Conservation (phyloP, 2,329 filamentous ascomycete genomes). For the Phaeophleospora eucalypticola region DNA sequence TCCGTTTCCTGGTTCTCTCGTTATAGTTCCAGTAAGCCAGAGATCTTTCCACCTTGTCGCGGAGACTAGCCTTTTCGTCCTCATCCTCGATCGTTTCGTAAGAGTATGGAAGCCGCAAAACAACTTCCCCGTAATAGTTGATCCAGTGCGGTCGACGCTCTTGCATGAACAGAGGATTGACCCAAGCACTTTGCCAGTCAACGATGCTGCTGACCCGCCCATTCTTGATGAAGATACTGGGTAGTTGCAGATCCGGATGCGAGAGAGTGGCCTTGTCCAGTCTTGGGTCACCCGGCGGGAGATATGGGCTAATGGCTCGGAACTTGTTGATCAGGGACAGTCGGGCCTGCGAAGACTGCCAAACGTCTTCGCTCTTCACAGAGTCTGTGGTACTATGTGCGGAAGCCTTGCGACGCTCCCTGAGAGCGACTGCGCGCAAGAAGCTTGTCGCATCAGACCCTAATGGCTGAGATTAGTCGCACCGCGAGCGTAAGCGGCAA, state of each 20-base stretch:
- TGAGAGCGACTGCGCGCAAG: slow-evolving; percentile 7
- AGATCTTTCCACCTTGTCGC: slow-evolving; percentile 27
- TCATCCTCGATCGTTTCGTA: slow-evolving; percentile 23
- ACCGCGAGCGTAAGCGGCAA: neutral
- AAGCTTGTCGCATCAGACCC: slow-evolving; percentile 8
- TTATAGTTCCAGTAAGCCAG: slow-evolving; percentile 30
- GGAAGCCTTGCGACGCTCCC: slow-evolving; percentile 5
- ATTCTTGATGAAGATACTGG: slow-evolving; percentile 39
- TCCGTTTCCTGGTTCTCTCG: slow-evolving; percentile 27
- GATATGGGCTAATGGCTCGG: slow-evolving; percentile 2
- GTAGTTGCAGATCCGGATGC: slow-evolving; percentile 39
- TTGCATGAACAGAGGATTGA: slow-evolving; percentile 26
- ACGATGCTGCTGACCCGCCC: slow-evolving; percentile 38
- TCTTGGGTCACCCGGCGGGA: slow-evolving; percentile 9
- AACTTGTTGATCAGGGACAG: slow-evolving; percentile 11
- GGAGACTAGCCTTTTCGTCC: slow-evolving; percentile 27
- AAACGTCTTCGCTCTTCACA: slow-evolving; percentile 14
- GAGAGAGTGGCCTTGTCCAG: slow-evolving; percentile 34
- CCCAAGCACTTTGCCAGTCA: slow-evolving; percentile 40
- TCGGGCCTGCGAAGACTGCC: slow-evolving; percentile 6
- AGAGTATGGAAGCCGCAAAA: slow-evolving; percentile 27
- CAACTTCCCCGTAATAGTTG: slow-evolving; percentile 29
- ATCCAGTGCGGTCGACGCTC: slow-evolving; percentile 29
- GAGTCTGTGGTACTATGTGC: slow-evolving; percentile 1
- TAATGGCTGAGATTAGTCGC: slow-evolving; percentile 5